phyloP scores from a whole-genome alignment of 2,329 filamentous ascomycete species.

The Penicillium sp. region DNA sequence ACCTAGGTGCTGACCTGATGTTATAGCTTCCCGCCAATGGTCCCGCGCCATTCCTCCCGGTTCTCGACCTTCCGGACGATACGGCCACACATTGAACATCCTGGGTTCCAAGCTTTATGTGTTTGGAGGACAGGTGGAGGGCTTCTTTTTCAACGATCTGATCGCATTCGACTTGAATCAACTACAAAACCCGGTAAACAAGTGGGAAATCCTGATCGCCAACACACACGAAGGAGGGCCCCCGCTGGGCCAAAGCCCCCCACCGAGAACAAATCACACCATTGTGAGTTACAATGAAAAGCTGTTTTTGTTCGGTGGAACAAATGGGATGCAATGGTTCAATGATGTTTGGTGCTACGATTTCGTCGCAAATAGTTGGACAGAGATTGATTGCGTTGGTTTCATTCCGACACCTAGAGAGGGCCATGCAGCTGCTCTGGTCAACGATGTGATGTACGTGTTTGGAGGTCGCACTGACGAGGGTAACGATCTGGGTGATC shows the following conservation, averaged over 20 bases:
- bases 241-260: slow-evolving; percentile 69
- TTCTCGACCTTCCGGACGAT: slow-evolving; percentile 82
- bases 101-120: slow-evolving; percentile 96
- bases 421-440: slow-evolving; percentile 88
- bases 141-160: slow-evolving; percentile 96
- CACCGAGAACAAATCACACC: slow-evolving; percentile 91
- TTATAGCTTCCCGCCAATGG: slow-evolving; percentile 91
- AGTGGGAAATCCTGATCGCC: slow-evolving; percentile 89
- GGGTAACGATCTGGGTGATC: slow-evolving; percentile 85
- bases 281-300: slow-evolving; percentile 90
- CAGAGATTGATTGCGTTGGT: slow-evolving; percentile 90
- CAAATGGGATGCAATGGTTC: slow-evolving; percentile 95
- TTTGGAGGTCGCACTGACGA: slow-evolving; percentile 96
- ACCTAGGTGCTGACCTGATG: slow-evolving; percentile 32
- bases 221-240: slow-evolving; percentile 64
- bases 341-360: slow-evolving; percentile 99
- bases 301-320: slow-evolving; percentile 95
- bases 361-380: slow-evolving; percentile 77
- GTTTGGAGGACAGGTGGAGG: slow-evolving; percentile 96
- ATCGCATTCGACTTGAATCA: slow-evolving; percentile 95
- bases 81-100: slow-evolving; percentile 95
- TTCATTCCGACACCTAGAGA: slow-evolving; percentile 94
- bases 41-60: slow-evolving; percentile 88
- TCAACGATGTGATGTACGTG: slow-evolving; percentile 98
- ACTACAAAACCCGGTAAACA: slow-evolving; percentile 84